These are phyloP conservation scores for Scedosporium minutisporum DNA, from an alignment of 2,329 filamentous ascomycete species.

Conservation along the genomic window DNA sequence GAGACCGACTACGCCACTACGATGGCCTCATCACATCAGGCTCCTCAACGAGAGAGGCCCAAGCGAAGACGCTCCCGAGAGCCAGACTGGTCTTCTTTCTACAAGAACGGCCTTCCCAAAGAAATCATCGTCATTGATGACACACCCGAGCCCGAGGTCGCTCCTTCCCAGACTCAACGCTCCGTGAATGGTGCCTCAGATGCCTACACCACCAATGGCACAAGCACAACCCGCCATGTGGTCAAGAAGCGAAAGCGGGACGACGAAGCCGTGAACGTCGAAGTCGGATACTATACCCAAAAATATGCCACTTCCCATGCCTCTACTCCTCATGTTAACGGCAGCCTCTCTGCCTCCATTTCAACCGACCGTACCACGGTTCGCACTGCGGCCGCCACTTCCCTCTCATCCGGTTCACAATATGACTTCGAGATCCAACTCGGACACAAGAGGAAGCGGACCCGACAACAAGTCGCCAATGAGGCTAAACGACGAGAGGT, in stretches of 20 bases:
- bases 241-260: constrained; percentile 68
- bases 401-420: constrained; percentile 50
- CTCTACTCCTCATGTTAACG: constrained; percentile 59
- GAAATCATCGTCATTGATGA: constrained; percentile 82
- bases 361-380: constrained; percentile 78
- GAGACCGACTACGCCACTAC: neutral
- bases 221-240: constrained; percentile 33
- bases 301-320: constrained; percentile 60
- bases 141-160: constrained; percentile 47
- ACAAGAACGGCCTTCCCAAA: constrained; percentile 72
- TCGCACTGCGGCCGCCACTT: constrained; percentile 84
- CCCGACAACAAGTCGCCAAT: constrained; percentile 69
- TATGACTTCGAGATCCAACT: constrained; percentile 57
- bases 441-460: constrained; percentile 88
- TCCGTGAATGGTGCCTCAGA: neutral
- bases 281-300: constrained; percentile 65
- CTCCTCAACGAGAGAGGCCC: constrained; percentile 13
- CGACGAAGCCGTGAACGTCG: constrained; percentile 40
- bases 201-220: constrained; percentile 14
- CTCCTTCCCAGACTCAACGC: constrained; percentile 4
- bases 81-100: constrained; percentile 73
- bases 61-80: constrained; percentile 51
- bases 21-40: neutral
- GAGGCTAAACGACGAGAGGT: constrained; percentile 72
- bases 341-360: constrained; percentile 55